Evolutionary conservation across 2,329 filamentous ascomycete genomes (phyloP).

Genomic region (Trichophaea hybrida): DNA sequence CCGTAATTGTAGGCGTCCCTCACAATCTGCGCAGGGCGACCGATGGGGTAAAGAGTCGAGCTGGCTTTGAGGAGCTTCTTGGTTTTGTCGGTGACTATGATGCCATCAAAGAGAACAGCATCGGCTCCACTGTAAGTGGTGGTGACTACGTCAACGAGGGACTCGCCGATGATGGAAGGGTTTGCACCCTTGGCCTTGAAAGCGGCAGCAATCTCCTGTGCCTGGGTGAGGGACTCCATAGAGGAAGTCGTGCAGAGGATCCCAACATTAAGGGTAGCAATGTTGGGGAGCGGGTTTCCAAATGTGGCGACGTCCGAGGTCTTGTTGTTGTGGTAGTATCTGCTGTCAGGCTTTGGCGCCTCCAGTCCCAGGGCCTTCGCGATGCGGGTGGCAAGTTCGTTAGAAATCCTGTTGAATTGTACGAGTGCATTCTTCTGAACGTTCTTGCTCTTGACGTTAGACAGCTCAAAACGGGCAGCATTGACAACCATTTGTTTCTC

Average conservation of each 20-base stretch:
- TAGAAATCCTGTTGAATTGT: conserved; percentile 53
- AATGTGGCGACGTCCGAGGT: conserved; percentile 49
- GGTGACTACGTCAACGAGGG: conserved; percentile 41
- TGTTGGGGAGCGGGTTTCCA: conserved; percentile 41
- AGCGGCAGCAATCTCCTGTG: conserved; percentile 37
- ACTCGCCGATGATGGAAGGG: conserved; percentile 47
- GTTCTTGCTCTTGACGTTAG: conserved; percentile 41
- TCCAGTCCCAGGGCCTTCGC: conserved; percentile 46
- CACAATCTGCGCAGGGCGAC: conserved; percentile 49
- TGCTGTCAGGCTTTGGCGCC: conserved; percentile 45
- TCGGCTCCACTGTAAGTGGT: conserved; percentile 52
- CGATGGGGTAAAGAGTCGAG: conserved; percentile 47
- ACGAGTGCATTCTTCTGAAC: conserved; percentile 52
- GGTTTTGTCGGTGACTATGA: conserved; percentile 45
- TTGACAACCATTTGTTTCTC: conserved; percentile 62
- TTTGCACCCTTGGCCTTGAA: conserved; percentile 41
- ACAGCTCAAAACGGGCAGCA: conserved; percentile 56
- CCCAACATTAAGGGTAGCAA: conserved; percentile 50
- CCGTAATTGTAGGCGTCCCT: conserved; percentile 51
- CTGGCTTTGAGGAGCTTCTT: conserved; percentile 32
- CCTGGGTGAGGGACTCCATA: conserved; percentile 38
- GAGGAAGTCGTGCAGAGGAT: conserved; percentile 40
- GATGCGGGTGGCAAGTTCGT: conserved; percentile 53
- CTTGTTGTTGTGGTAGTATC: conserved; percentile 54
- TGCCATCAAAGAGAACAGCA: conserved; percentile 46